A percentile compares a stretch with the other conserved stretches of the same genome.
phyloP scores from a whole-genome alignment of 306 rosid genomes.

The Dryas alaskensis region DNA sequence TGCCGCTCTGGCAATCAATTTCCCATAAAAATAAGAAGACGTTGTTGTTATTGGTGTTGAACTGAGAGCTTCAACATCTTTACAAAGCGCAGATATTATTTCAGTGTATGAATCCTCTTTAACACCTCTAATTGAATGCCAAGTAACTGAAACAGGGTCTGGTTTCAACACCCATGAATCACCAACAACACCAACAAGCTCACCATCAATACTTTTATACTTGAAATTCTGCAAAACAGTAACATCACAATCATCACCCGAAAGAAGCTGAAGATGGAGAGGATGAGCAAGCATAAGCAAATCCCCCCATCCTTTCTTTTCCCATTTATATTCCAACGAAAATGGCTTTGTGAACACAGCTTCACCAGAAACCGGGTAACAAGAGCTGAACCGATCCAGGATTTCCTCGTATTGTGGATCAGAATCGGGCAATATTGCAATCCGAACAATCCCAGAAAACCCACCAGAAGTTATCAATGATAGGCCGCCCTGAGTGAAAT shows the following conservation, averaged over 20 bases:
- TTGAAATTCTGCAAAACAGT: slow-evolving; percentile 53
- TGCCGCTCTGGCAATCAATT: slow-evolving; percentile 78
- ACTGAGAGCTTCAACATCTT: slow-evolving; percentile 55
- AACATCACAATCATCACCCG: slow-evolving; percentile 25
- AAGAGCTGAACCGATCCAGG: slow-evolving; percentile 59
- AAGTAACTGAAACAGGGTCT: slow-evolving; percentile 57
- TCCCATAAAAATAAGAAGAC: slow-evolving; percentile 63
- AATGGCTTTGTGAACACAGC: slow-evolving; percentile 56
- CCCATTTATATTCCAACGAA: slow-evolving; percentile 66
- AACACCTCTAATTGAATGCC: slow-evolving; percentile 73
- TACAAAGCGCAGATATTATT: slow-evolving; percentile 47
- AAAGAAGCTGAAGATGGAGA: slow-evolving; percentile 60
- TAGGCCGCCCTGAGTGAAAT: slow-evolving; percentile 23
- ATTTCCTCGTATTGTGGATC: slow-evolving; percentile 27
- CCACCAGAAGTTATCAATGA: slow-evolving; percentile 52
- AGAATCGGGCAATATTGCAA: slow-evolving; percentile 54
- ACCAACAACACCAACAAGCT: slow-evolving; percentile 83
- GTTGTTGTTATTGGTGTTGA: slow-evolving; percentile 33
- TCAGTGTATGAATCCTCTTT: slow-evolving; percentile 41
- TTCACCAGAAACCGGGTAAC: slow-evolving; percentile 77
- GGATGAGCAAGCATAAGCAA: slow-evolving; percentile 82
- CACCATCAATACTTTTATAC: slow-evolving; percentile 84
- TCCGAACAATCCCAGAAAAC: slow-evolving; percentile 65
- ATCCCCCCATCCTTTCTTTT: slow-evolving; percentile 67
- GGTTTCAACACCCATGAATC: slow-evolving; percentile 62